Conservation (phyloP, 176 grass and related monocot species). For the Rhynchospora breviuscula region DNA sequence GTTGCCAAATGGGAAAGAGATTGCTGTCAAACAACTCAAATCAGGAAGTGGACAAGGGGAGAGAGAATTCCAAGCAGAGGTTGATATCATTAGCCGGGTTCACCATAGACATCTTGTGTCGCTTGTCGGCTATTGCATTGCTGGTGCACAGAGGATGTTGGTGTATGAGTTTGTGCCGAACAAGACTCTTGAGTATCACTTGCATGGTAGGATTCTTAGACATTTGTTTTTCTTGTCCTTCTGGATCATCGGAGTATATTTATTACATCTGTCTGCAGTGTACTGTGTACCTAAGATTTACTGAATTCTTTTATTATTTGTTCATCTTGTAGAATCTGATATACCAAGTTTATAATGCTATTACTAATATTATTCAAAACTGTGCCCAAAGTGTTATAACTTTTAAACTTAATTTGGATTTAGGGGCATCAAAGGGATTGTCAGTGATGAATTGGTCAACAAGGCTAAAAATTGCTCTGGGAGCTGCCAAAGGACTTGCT, state of each 20-base stretch:
- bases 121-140: constrained; percentile 56
- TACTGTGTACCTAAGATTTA: too few relatives aligned
- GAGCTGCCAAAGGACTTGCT: constrained; percentile 68
- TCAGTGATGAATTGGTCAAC: constrained; percentile 60
- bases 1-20: constrained; percentile 40
- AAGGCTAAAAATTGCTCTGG: constrained; percentile 70
- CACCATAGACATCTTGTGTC: constrained; percentile 64
- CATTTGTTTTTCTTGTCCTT: neutral
- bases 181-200: constrained; percentile 54
- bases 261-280: neutral
- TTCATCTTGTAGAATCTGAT: neutral
- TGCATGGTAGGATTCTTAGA: constrained; percentile 35
- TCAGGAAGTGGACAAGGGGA: constrained; percentile 49
- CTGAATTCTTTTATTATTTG: neutral
- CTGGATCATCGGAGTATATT: neutral
- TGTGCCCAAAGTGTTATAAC: neutral
- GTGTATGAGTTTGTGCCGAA: constrained; percentile 57
- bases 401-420: neutral
- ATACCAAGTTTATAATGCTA: neutral
- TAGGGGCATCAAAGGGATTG: constrained; percentile 42
- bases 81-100: constrained; percentile 55
- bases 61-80: constrained; percentile 63
- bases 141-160: constrained; percentile 35
- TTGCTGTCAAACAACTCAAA: constrained; percentile 56
- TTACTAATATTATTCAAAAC: neutral